Conservation (phyloP, 768 basidiomycete species). For the Mycena sanguinolenta region DNA sequence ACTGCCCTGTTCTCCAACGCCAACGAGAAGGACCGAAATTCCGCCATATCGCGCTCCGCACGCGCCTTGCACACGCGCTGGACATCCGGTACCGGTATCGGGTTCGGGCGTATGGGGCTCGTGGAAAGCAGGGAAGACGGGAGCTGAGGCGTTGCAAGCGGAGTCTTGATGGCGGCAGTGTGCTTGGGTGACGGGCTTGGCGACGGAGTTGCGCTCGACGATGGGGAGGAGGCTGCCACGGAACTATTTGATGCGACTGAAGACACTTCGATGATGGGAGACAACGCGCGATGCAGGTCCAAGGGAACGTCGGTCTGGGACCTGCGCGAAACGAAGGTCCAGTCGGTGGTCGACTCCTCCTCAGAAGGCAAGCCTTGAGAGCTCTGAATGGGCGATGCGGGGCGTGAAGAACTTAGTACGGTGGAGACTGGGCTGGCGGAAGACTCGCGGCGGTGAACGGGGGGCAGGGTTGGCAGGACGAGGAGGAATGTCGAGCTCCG, state of each 20-base stretch:
- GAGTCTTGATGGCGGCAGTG: background rate
- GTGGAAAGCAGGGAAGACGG: background rate
- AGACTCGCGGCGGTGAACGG: background rate
- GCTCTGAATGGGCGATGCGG: background rate
- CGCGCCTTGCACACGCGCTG: background rate
- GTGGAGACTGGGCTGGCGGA: background rate
- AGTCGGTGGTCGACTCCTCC: background rate
- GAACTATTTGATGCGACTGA: background rate
- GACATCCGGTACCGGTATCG: background rate
- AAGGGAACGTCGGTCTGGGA: background rate
- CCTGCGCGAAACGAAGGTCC: background rate
- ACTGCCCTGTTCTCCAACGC: background rate
- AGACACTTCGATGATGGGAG: background rate
- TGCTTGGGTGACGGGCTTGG: background rate
- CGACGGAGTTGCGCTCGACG: background rate
- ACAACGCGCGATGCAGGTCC: background rate
- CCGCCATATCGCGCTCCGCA: constrained; percentile 1
- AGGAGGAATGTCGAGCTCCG: background rate
- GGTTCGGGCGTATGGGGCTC: background rate
- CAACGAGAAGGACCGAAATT: background rate
- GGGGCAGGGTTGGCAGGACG: background rate
- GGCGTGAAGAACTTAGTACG: background rate
- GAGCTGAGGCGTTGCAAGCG: background rate
- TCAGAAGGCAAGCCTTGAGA: background rate
- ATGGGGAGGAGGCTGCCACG: background rate